Evolutionary conservation across 106 monocot genomes (phyloP).

Genomic region (Apostasia ramifera): DNA sequence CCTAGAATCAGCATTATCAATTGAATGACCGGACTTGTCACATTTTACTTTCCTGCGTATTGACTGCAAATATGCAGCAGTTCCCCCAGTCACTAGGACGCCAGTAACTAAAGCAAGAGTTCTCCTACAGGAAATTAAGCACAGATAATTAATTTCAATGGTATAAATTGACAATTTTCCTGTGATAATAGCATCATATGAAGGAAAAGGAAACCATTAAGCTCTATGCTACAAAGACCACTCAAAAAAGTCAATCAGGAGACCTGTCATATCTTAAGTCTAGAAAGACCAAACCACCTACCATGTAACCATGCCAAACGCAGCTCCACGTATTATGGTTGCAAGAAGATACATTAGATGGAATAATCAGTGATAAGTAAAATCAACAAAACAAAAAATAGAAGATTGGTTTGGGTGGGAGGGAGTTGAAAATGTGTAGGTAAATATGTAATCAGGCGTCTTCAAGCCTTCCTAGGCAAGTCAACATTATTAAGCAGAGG

Average conservation of each 20-base stretch:
- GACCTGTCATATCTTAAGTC: not conserved
- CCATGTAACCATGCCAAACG: not conserved
- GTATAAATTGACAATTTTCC: not conserved
- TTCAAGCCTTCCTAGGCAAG: not conserved
- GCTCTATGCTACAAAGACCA: not conserved
- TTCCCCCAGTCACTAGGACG: constrained; percentile 65
- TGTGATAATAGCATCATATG: not conserved
- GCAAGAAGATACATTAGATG: no score
- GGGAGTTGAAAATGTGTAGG: not conserved
- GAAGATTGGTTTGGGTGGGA: no score
- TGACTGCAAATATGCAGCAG: constrained; percentile 61
- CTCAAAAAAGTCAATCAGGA: not conserved
- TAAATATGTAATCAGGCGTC: not conserved
- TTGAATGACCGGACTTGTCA: constrained; percentile 11
- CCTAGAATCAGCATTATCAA: not conserved
- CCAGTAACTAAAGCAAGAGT: constrained; percentile 59
- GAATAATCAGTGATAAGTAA: not conserved
- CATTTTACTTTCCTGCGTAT: constrained; percentile 15
- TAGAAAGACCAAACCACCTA: not conserved
- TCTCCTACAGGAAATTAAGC: constrained; percentile 39
- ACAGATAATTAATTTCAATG: not conserved
- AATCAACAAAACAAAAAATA: not conserved
- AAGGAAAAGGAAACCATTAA: not conserved
- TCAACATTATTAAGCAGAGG: not conserved
- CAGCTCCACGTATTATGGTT: not conserved